These are phyloP conservation scores for Domatiomyces catenatus DNA, from an alignment of 2,329 filamentous ascomycete genomes.

Conservation along the genomic window DNA sequence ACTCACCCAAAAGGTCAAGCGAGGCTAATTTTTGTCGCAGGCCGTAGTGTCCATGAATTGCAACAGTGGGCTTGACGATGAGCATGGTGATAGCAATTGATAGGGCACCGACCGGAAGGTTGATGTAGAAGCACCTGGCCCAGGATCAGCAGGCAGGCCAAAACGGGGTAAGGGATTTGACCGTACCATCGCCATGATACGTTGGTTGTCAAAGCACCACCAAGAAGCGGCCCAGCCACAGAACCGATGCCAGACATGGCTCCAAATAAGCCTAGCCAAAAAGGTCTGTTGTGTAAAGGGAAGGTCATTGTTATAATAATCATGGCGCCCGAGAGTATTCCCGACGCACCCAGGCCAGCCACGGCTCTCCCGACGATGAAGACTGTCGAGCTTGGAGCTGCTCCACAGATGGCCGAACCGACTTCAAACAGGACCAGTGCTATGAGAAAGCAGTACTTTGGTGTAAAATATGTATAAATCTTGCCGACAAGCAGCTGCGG, in stretches of 20 bases:
- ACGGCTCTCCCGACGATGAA: slow-evolving; percentile 30
- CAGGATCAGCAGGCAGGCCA: neutral
- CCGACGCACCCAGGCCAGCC: slow-evolving; percentile 26
- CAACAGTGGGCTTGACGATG: slow-evolving; percentile 16
- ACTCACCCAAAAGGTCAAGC: slow-evolving; percentile 28
- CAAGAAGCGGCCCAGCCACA: slow-evolving; percentile 27
- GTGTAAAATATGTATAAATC: slow-evolving; percentile 28
- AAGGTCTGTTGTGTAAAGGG: slow-evolving; percentile 17
- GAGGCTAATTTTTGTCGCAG: slow-evolving; percentile 22
- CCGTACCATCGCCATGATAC: slow-evolving; percentile 16
- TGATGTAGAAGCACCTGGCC: slow-evolving; percentile 14
- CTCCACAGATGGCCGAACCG: slow-evolving; percentile 26
- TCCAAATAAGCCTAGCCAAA: slow-evolving; percentile 12
- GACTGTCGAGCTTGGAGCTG: slow-evolving; percentile 24
- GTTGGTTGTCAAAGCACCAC: slow-evolving; percentile 27
- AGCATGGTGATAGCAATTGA: slow-evolving; percentile 17
- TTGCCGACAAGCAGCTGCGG: slow-evolving; percentile 30
- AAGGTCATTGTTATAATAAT: slow-evolving; percentile 18
- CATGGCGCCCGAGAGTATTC: slow-evolving; percentile 25
- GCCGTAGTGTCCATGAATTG: neutral
- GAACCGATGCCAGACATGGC: slow-evolving; percentile 22
- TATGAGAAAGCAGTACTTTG: slow-evolving; percentile 29
- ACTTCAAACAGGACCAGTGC: slow-evolving; percentile 29
- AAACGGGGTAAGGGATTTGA: neutral
- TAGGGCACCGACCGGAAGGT: slow-evolving; percentile 23